phyloP scores from a whole-genome alignment of 768 basidiomycete genomes.

The Lactarius tabidus region DNA sequence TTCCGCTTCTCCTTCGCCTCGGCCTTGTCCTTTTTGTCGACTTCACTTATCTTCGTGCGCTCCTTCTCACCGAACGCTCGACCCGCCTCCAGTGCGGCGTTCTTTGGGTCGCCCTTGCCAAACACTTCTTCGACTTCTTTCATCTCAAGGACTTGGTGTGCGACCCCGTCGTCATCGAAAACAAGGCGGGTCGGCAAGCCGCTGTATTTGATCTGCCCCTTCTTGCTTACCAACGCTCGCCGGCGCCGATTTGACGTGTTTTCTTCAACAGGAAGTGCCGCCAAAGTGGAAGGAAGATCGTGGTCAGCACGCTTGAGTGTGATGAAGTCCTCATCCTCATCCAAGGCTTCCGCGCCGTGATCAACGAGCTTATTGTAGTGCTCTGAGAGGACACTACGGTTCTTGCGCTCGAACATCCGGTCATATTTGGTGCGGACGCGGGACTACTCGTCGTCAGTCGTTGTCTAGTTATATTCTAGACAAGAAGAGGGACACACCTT shows the following conservation, averaged over 20 bases:
- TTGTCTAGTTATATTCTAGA: background rate
- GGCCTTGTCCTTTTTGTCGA: constrained; percentile 72
- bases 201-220: constrained; percentile 57
- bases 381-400: constrained; percentile 85
- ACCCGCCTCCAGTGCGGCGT: constrained; percentile 61
- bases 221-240: constrained; percentile 70
- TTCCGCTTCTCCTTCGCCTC: constrained; percentile 83
- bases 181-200: constrained; percentile 68
- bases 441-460: background rate
- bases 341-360: constrained; percentile 44
- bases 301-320: constrained; percentile 92
- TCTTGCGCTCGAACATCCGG: constrained; percentile 95
- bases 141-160: constrained; percentile 82
- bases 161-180: constrained; percentile 84
- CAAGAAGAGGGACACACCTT: background rate
- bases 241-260: constrained; percentile 86
- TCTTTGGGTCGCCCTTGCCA: constrained; percentile 52
- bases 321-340: constrained; percentile 78
- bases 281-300: constrained; percentile 42
- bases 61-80: constrained; percentile 69
- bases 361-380: constrained; percentile 89
- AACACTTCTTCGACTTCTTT: constrained; percentile 66
- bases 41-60: constrained; percentile 61
- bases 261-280: constrained; percentile 33
- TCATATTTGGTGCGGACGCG: constrained; percentile 90